Evolutionary conservation across 164 flowering plant species (phyloP).

Genomic region (Houttuynia cordata): DNA sequence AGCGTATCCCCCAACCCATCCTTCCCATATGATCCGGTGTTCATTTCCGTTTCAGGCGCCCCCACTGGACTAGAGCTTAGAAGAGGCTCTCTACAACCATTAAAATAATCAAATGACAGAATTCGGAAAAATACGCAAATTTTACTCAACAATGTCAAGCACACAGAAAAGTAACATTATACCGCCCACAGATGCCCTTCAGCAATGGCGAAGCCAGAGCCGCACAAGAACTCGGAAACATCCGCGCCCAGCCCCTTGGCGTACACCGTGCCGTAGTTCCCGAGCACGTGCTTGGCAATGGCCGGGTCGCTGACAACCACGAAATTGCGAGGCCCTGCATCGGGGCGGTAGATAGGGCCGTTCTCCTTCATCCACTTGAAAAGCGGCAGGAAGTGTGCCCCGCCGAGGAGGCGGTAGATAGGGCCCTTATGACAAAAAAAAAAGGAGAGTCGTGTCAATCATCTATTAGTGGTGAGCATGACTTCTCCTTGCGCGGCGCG

Average conservation of each 20-base stretch:
- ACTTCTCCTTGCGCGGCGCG: too few species aligned
- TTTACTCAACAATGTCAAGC: too few species aligned
- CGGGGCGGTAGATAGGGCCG: conserved; percentile 78
- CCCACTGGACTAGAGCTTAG: too few species aligned
- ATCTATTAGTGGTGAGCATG: conserved; percentile 19
- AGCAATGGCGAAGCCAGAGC: conserved; percentile 91
- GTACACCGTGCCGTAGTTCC: conserved; percentile 61
- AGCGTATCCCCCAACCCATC: too few species aligned
- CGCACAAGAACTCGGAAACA: conserved; percentile 86
- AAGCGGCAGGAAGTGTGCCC: conserved; percentile 77
- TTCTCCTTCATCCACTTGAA: conserved; percentile 81
- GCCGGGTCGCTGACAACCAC: conserved; percentile 88
- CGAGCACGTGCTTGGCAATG: conserved; percentile 79
- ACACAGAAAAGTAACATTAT: conserved; percentile 3
- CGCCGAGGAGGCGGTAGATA: conserved; percentile 78
- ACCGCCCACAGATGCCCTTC: conserved; percentile 95
- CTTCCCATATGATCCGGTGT: too few species aligned
- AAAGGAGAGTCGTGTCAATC: conserved; percentile 51
- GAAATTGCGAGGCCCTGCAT: conserved; percentile 80
- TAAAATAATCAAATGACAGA: too few species aligned
- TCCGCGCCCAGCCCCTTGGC: conserved; percentile 82
- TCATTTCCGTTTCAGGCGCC: too few species aligned
- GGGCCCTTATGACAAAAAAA: conserved; percentile 77
- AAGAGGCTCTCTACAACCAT: too few species aligned
- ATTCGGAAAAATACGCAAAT: too few species aligned